These are phyloP conservation scores for Neohortaea acidophila DNA, from an alignment of 495 filamentous ascomycete genomes.

Conservation along the genomic window DNA sequence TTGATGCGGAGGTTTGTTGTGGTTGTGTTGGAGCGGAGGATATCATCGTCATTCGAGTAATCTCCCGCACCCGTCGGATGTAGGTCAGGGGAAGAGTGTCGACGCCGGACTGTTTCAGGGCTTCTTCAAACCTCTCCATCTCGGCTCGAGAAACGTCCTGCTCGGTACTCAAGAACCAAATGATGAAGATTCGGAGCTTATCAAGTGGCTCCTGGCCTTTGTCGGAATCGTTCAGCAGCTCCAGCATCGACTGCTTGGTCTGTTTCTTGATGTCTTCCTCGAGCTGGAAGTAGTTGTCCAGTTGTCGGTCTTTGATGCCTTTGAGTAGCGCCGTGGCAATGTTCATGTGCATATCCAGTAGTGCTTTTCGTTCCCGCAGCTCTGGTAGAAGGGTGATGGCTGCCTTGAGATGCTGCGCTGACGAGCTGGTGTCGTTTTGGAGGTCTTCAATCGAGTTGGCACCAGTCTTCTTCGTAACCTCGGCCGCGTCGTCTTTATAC, in stretches of 20 bases:
- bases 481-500: conserved; percentile 90
- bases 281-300: conserved; percentile 92
- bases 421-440: conserved; percentile 73
- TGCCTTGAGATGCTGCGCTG: conserved; percentile 86
- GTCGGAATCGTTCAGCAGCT: conserved; percentile 62
- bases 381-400: conserved; percentile 88
- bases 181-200: conserved; percentile 85
- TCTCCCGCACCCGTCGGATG: conserved; percentile 79
- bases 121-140: conserved; percentile 77
- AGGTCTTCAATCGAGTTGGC: conserved; percentile 86
- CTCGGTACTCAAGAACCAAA: conserved; percentile 95
- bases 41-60: conserved; percentile 98
- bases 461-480: conserved; percentile 89
- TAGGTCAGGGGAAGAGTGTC: conserved; percentile 66
- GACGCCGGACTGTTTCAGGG: conserved; percentile 57
- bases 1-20: conserved; percentile 47
- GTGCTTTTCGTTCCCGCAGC: conserved; percentile 76
- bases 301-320: conserved; percentile 82
- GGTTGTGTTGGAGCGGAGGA: conserved; percentile 63
- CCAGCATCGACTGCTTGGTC: conserved; percentile 75
- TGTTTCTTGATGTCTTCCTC: conserved; percentile 92
- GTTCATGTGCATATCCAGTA: conserved; percentile 98
- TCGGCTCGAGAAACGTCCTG: conserved; percentile 69
- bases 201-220: conserved; percentile 77
- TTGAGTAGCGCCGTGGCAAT: conserved; percentile 74